phyloP scores from a whole-genome alignment of 352 stramenopile genomes.

The Phytopythium mirpurense region DNA sequence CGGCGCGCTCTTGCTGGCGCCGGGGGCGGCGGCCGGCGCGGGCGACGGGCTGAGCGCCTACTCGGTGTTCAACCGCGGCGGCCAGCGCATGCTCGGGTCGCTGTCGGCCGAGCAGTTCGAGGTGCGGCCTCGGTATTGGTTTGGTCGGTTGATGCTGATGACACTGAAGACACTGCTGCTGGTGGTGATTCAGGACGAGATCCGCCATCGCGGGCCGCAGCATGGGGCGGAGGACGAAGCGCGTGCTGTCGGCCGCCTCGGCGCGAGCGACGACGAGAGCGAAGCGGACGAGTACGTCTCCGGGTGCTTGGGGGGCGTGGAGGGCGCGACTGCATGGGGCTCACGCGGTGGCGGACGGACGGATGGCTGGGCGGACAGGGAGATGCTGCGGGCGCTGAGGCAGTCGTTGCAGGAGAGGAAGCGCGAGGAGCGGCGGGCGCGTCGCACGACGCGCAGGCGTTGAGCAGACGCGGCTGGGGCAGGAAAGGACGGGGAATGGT shows the following conservation, averaged over 20 bases:
- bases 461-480: constrained; percentile 12
- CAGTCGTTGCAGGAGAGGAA: constrained; percentile 70
- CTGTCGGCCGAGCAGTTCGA: constrained; percentile 83
- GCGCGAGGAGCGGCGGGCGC: constrained; percentile 35
- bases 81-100: constrained; percentile 67
- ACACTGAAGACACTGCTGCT: too few relatives aligned
- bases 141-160: too few relatives aligned
- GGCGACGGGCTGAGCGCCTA: constrained; percentile 59
- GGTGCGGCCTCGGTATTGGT: too few relatives aligned
- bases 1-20: constrained; percentile 28
- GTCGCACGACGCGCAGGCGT: constrained; percentile 34
- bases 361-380: constrained; percentile 15
- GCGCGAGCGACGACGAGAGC: constrained; percentile 14
- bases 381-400: constrained; percentile 42
- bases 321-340: too few relatives aligned
- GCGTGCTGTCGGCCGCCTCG: not conserved
- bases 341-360: not conserved
- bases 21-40: not conserved
- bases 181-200: constrained; percentile 59
- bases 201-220: constrained; percentile 44
- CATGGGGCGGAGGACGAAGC: constrained; percentile 15
- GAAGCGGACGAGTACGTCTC: constrained; percentile 57
- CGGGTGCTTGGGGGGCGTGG: too few relatives aligned
- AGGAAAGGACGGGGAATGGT: too few relatives aligned
- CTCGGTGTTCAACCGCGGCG: constrained; percentile 74